A percentile compares a stretch with the other conserved stretches of the same genome.
phyloP scores from a whole-genome alignment of 345 rosid genomes.

The Geranium rotundifolium region DNA sequence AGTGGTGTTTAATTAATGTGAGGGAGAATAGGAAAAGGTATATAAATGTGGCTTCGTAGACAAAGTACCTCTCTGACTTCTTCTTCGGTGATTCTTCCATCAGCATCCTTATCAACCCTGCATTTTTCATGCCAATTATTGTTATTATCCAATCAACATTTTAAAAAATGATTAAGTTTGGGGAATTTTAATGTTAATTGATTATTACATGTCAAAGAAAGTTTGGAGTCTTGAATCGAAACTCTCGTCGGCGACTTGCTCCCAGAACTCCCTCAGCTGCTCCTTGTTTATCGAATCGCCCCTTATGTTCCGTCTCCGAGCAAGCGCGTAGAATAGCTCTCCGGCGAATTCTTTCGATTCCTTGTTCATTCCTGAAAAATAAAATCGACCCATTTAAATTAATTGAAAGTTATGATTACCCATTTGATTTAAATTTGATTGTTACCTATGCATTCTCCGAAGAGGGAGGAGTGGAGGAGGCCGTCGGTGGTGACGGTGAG shows the following conservation, averaged over 20 bases:
- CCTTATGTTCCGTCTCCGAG: constrained; percentile 42
- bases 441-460: constrained; percentile 78
- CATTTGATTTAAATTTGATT: not conserved
- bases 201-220: constrained; percentile 70
- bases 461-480: constrained; percentile 45
- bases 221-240: constrained; percentile 81
- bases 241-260: constrained; percentile 70
- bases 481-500: constrained; percentile 44
- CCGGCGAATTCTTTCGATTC: constrained; percentile 81
- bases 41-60: not conserved
- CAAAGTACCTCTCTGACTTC: constrained; percentile 36
- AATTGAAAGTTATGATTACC: not conserved
- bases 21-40: not conserved
- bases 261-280: constrained; percentile 68
- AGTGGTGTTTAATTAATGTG: not conserved
- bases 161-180: not conserved
- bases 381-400: too few species aligned
- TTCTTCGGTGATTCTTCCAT: constrained; percentile 74
- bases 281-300: constrained; percentile 57
- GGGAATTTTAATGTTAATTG: not conserved
- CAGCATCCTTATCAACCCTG: constrained; percentile 58
- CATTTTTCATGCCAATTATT: not conserved
- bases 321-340: constrained; percentile 64
- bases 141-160: not conserved
- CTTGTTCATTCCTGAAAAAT: constrained; percentile 55